A percentile compares a stretch with the other conserved stretches of the same genome.
These are phyloP conservation scores for Malassezia vespertilionis DNA, from an alignment of 1,284 basidiomycete species.

Conservation along the genomic window DNA sequence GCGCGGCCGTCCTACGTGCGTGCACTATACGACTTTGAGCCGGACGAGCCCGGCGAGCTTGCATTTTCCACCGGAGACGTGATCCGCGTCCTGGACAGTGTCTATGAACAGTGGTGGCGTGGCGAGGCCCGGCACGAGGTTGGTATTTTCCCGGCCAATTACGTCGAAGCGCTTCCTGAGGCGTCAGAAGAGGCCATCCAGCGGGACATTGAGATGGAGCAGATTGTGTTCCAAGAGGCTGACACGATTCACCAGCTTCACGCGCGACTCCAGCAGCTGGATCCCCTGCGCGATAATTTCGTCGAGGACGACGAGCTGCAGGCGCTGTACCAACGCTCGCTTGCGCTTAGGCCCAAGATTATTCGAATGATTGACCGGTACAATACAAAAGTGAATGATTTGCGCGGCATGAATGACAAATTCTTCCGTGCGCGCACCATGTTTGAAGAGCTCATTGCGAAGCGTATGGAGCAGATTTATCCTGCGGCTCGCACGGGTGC, in stretches of 20 bases:
- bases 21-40: conserved; percentile 80
- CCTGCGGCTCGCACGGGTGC: conserved; percentile 8
- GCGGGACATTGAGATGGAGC: conserved; percentile 77
- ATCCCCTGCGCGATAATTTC: conserved; percentile 65
- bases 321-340: conserved; percentile 81
- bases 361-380: conserved; percentile 95
- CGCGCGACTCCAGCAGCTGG: conserved; percentile 65
- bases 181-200: conserved; percentile 68
- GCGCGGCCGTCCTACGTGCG: conserved; percentile 54
- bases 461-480: conserved; percentile 12
- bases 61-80: conserved; percentile 86
- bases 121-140: conserved; percentile 83
- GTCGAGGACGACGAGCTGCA: conserved; percentile 78
- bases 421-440: conserved; percentile 71
- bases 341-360: conserved; percentile 82
- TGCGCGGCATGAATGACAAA: conserved; percentile 78
- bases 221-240: conserved; percentile 69
- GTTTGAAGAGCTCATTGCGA: conserved; percentile 55
- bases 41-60: conserved; percentile 79
- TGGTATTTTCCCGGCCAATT: conserved; percentile 96
- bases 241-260: conserved; percentile 79
- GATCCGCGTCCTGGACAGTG: conserved; percentile 88
- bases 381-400: conserved; percentile 52
- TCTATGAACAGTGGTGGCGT: conserved; percentile 97
- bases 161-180: conserved; percentile 79